Base-by-base conservation (phyloP, 108 stramenopile genomes). In the Nitzschia sp. region DNA sequence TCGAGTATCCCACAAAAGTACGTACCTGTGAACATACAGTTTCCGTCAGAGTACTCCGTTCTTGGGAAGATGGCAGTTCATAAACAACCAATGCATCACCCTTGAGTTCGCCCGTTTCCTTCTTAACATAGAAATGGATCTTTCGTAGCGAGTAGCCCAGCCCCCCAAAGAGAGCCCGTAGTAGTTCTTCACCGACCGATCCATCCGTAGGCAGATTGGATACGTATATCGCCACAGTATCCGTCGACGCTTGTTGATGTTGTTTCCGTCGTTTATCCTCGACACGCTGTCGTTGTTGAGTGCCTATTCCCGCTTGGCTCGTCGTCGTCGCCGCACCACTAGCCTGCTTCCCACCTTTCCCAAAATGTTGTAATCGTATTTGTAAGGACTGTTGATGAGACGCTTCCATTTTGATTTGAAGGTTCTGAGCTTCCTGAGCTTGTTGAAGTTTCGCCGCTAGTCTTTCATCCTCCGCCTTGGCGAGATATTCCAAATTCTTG, bases 1-100 rank as follows among this genome's bases (percentile, higher is more conserved):
- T 46, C 13, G 17, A 46, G 45, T 46, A 46, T 11, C 17, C 17
- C 17, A 17, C 15, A 17, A 46, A 27, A 2, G n/a, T 46, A 75
- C 85, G 72, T 68, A 90, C 86, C 86, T 92, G 91, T 27, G 67
- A 70, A 65, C 91, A 92, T n/a, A 92, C 88, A 0, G 70, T 75
- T 29, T 81, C 77, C 8, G 85, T 35, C 23, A 92, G 74, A 46
- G 29, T 36, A 24, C 71, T 62, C 5, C 36, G 51, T 56, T 24
- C 35, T 33, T 58, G 51, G 29, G 46, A 27, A 34, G 28, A n/a
- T 33, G 49, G 13, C 23, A 62, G 27, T 18, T 85, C 79, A 72
- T 85, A 93, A 13, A 90, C 75, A 36, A 93, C 68, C 31, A 93
- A 70, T 24, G 85, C 92, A 78, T 93, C 92, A 17, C 89, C 89